phyloP scores from a whole-genome alignment of 257 asterid genomes.

The Rubia yunnanensis region DNA sequence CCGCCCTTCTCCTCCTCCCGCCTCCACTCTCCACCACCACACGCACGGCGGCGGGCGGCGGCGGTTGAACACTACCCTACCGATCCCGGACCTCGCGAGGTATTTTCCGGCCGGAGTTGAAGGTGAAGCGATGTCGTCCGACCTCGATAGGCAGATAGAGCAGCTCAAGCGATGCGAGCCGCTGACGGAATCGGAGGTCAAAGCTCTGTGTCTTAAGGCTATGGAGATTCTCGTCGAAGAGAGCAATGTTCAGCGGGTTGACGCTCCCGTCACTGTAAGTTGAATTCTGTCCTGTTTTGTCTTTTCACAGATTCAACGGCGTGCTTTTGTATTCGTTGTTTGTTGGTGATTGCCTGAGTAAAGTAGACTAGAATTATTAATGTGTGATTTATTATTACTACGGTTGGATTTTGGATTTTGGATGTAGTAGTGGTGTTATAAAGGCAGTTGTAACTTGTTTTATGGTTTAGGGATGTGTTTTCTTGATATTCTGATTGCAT shows the following conservation, averaged over 20 bases:
- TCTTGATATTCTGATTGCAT: not conserved
- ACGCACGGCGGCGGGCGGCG: slow-evolving; percentile 6
- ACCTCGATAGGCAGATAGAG: slow-evolving; percentile 91
- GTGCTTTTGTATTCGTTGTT: not conserved
- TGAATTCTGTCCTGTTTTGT: not conserved
- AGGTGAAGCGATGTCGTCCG: slow-evolving; percentile 68
- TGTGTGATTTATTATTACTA: too few species aligned
- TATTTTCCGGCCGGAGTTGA: not conserved
- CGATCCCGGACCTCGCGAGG: not conserved
- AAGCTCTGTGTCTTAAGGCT: slow-evolving; percentile 77
- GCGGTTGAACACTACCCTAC: not conserved
- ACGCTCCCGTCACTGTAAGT: slow-evolving; percentile 84
- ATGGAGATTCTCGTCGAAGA: slow-evolving; percentile 95
- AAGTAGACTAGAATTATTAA: not conserved
- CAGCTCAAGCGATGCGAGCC: slow-evolving; percentile 93
- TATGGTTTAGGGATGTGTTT: not conserved
- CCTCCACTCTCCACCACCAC: not conserved
- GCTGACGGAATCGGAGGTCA: slow-evolving; percentile 74
- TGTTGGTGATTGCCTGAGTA: not conserved
- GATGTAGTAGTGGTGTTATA: not conserved
- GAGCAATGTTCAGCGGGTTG: slow-evolving; percentile 93
- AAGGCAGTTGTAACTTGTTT: not conserved
- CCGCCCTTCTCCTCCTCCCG: not conserved
- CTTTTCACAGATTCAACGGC: not conserved
- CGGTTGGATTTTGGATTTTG: not conserved